A percentile compares a stretch with the other conserved stretches of the same genome.
These are phyloP conservation scores for Thamnidium elegans DNA, from an alignment of 192 early-diverging fungal species.

Conservation along the genomic window DNA sequence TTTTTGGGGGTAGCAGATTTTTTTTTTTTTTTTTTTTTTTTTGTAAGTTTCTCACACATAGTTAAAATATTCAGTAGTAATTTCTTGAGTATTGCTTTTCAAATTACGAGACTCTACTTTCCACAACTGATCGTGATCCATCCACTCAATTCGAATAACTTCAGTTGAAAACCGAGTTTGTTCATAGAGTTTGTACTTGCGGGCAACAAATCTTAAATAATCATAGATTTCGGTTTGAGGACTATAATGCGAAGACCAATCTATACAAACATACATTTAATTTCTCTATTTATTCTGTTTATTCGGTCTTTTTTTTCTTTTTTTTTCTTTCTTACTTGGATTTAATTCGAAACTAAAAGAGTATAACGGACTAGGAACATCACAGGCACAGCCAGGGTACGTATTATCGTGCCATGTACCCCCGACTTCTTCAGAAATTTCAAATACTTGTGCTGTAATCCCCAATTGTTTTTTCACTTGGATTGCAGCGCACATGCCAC, in stretches of 20 bases:
- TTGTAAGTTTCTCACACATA: conserved; percentile 13
- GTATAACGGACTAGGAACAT: conserved; percentile 42
- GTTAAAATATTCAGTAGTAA: conserved; percentile 6
- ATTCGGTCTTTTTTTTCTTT: no score
- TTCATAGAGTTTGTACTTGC: conserved; percentile 37
- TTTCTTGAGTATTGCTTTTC: not conserved
- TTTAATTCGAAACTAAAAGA: conserved; percentile 41
- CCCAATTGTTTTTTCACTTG: conserved; percentile 46
- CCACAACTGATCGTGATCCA: conserved; percentile 38
- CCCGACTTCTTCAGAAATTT: conserved; percentile 44
- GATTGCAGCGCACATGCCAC: conserved; percentile 51
- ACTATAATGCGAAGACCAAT: conserved; percentile 37
- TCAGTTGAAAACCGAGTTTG: conserved; percentile 41
- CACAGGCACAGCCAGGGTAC: conserved; percentile 44
- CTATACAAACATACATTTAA: no score
- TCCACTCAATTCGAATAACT: conserved; percentile 34
- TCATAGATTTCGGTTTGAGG: conserved; percentile 41
- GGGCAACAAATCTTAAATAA: conserved; percentile 34
- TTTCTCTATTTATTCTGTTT: no score
- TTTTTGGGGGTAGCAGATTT: not conserved
- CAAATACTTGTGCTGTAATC: conserved; percentile 41
- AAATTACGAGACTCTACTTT: conserved; percentile 15
- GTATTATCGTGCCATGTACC: conserved; percentile 52
- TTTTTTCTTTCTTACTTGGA: conserved; percentile 24
- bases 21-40: no score